Evolutionary conservation across 2,329 filamentous ascomycete genomes (phyloP).

Genomic region (Basipetospora sp.): DNA sequence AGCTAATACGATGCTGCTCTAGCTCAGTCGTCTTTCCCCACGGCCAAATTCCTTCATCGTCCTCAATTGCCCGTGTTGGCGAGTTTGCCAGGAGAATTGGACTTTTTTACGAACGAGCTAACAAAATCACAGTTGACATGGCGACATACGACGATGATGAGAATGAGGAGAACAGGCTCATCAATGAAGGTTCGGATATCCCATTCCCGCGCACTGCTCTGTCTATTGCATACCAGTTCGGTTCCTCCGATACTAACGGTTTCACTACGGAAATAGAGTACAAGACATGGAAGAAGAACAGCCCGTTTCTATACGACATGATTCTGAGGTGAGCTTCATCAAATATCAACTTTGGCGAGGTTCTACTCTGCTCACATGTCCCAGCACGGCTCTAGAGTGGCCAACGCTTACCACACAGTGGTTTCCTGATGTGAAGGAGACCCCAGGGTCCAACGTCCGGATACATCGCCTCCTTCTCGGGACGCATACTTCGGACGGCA

Average conservation of each 20-base stretch:
- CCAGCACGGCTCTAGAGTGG: slow-evolving; percentile 83
- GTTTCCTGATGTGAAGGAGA: slow-evolving; percentile 86
- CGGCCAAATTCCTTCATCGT: too few relatives aligned
- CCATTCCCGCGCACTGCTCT: neutral
- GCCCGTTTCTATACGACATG: slow-evolving; percentile 94
- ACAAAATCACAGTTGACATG: slow-evolving; percentile 19
- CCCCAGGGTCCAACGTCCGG: slow-evolving; percentile 72
- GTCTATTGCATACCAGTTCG: too few relatives aligned
- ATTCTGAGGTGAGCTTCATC: slow-evolving; percentile 56
- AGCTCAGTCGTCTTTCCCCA: too few relatives aligned
- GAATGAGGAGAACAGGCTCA: slow-evolving; percentile 66
- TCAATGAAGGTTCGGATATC: slow-evolving; percentile 62
- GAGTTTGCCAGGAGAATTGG: too few relatives aligned
- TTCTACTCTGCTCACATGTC: neutral
- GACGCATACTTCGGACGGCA: slow-evolving; percentile 79
- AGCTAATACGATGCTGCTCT: too few relatives aligned
- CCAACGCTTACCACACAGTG: slow-evolving; percentile 94
- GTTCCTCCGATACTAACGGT: too few relatives aligned
- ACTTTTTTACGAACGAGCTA: neutral
- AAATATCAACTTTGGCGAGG: neutral
- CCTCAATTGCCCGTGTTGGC: too few relatives aligned
- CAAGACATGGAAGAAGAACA: slow-evolving; percentile 99
- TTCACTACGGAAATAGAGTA: slow-evolving; percentile 52
- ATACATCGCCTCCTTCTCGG: slow-evolving; percentile 83
- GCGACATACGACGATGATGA: slow-evolving; percentile 45